Conservation (phyloP, 106 monocot genomes). For the Phalaenopsis equestris region DNA sequence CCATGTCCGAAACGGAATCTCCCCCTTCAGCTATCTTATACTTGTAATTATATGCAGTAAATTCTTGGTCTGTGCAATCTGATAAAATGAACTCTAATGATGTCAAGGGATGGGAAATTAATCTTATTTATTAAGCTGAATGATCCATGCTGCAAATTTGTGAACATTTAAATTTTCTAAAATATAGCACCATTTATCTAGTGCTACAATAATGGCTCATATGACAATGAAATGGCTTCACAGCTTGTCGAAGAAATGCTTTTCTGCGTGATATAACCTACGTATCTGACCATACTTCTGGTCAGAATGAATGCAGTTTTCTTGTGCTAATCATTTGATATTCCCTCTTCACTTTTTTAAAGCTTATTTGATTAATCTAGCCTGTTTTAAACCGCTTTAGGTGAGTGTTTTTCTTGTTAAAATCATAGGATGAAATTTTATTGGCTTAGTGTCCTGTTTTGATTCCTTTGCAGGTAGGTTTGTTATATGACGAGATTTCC, state of each 20-base stretch:
- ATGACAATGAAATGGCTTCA: neutral
- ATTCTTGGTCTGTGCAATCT: neutral
- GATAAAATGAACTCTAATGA: neutral
- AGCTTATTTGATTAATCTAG: neutral
- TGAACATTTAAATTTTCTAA: neutral
- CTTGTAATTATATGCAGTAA: neutral
- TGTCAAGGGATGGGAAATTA: neutral
- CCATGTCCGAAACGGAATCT: too few species aligned
- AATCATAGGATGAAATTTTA: neutral
- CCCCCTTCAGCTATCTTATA: neutral
- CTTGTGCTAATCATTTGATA: neutral
- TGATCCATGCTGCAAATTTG: neutral
- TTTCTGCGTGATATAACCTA: neutral
- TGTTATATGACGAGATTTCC: conserved; percentile 90
- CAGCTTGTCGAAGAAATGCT: neutral
- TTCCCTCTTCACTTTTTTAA: neutral
- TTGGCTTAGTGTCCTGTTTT: neutral
- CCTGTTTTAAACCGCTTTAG: neutral
- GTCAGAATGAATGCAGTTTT: neutral
- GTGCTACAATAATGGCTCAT: neutral
- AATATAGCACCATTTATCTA: neutral
- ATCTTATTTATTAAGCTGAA: neutral
- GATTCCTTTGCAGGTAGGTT: conserved; percentile 55
- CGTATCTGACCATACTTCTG: neutral
- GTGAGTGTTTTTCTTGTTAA: neutral